A percentile compares a stretch with the other conserved stretches of the same genome.
These are phyloP conservation scores for Epichloe sp. DNA, from an alignment of 2,329 filamentous ascomycete genomes.

Conservation along the genomic window DNA sequence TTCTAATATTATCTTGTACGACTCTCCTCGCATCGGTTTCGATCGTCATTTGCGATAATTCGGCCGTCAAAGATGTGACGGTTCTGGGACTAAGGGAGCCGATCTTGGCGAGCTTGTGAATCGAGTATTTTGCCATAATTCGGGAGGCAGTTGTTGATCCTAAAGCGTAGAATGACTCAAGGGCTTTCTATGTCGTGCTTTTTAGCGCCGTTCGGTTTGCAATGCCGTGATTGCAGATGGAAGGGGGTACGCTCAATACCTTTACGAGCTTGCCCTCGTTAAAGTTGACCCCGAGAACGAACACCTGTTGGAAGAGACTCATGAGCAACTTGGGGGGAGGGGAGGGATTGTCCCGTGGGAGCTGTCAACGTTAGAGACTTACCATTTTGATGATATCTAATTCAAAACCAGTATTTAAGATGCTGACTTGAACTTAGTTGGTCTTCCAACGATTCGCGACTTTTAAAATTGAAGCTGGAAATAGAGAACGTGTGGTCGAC, in stretches of 20 bases:
- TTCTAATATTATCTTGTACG: slow-evolving; percentile 71
- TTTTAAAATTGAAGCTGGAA: neutral
- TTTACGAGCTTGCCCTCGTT: slow-evolving; percentile 70
- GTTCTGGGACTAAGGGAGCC: slow-evolving; percentile 63
- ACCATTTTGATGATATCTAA: slow-evolving; percentile 1
- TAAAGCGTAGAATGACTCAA: slow-evolving; percentile 78
- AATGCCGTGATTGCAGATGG: neutral
- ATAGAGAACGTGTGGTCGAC: too few species aligned
- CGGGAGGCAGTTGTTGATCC: slow-evolving; percentile 55
- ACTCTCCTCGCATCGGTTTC: slow-evolving; percentile 75
- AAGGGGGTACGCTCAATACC: slow-evolving; percentile 32
- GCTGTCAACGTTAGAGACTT: neutral
- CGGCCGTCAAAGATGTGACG: slow-evolving; percentile 67
- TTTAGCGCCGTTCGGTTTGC: neutral
- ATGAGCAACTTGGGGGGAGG: neutral
- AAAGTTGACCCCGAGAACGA: slow-evolving; percentile 81
- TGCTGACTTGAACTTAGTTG: neutral
- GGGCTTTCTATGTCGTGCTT: slow-evolving; percentile 42
- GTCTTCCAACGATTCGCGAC: neutral
- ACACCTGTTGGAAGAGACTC: slow-evolving; percentile 41
- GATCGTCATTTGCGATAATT: slow-evolving; percentile 83
- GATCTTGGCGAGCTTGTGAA: slow-evolving; percentile 71
- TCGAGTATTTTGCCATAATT: slow-evolving; percentile 79
- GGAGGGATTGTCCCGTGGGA: neutral
- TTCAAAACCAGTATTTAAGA: neutral